Evolutionary conservation across 495 filamentous ascomycete species (phyloP), one percentile per base, ranked within the genome.

Genomic region (Symbiotaphrina buchneri): DNA sequence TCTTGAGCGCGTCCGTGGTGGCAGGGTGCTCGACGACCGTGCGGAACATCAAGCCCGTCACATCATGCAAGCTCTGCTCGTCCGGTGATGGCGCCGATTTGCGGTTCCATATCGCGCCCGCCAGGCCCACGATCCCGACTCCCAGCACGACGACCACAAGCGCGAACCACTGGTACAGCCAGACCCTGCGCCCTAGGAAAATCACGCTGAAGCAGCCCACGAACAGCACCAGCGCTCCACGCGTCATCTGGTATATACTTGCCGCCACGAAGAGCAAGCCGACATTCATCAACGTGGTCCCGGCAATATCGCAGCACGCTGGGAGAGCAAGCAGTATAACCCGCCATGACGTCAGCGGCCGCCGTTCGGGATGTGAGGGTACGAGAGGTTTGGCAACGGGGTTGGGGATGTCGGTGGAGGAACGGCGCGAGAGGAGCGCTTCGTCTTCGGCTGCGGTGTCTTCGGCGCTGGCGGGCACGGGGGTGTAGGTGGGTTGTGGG

Each of bases 211-310:
- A 94, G 0, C 94, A 52, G 0, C 87, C 87, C 7, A 97, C 87
- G 36, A 95, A 97, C 3, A 97, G 59, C 10, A 95, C 84, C 17
- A 97, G 58, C 0, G 87, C 85, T 10, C 87, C 87, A 18, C 87
- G 65, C 6, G 85, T 95, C 87, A 97, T 97, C 49, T 97, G 87
- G 57, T 94, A 97, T 42, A 97, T 91, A 38, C 73, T 82, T 0
- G 87, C 81, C 1, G 78, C 87, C 6, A 94, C 82, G 42, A 94
- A 90, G 28, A 94, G 62, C 35, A 97, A 56, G 8, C 87, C 87
- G 4, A 82, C 74, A 48, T 95, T 97, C 77, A 97, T 93, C 16
- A 95, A 69, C 13, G 87, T 97, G 3, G 87, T 97, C 15, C 79
- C 87, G 3, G 74, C 62, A 38, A 97, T 91, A 46, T 97, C 87